A percentile compares a stretch with the other conserved stretches of the same genome.
Evolutionary conservation across 2,329 filamentous ascomycete genomes (phyloP).

Genomic region (Chaetomiaceae sp.): DNA sequence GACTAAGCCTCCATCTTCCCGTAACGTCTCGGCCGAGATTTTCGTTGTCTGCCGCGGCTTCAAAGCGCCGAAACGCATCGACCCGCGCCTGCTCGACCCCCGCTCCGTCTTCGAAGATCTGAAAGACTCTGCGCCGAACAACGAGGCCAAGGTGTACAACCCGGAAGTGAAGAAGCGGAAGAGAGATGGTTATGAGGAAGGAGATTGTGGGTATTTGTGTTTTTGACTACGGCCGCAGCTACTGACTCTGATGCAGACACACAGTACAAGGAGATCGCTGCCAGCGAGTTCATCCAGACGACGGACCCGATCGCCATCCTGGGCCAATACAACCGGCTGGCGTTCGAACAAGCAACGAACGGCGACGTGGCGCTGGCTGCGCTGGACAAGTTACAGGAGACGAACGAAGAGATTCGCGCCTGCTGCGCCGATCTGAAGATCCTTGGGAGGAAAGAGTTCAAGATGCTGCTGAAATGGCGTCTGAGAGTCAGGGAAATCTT

Average conservation of each 20-base stretch:
- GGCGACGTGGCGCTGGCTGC: conserved; percentile 83
- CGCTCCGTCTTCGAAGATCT: conserved; percentile 88
- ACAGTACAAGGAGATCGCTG: conserved; percentile 82
- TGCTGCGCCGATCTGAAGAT: conserved; percentile 84
- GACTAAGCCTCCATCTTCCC: conserved; percentile 90
- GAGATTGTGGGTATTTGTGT: conserved; percentile 52
- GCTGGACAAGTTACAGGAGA: conserved; percentile 78
- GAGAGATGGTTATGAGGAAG: conserved; percentile 95
- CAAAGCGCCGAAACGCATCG: conserved; percentile 89
- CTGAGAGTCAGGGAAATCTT: conserved; percentile 86
- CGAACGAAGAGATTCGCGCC: conserved; percentile 70
- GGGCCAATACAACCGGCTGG: conserved; percentile 75
- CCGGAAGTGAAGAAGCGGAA: conserved; percentile 96
- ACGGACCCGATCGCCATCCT: conserved; percentile 89
- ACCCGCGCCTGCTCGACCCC: conserved; percentile 87
- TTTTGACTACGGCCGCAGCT: background rate
- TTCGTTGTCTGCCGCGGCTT: conserved; percentile 95
- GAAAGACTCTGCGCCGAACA: conserved; percentile 78
- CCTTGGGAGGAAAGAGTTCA: conserved; percentile 90
- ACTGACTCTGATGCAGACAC: conserved; percentile 39
- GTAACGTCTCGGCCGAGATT: conserved; percentile 96
- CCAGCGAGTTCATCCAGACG: conserved; percentile 91
- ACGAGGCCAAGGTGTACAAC: conserved; percentile 97
- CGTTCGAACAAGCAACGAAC: conserved; percentile 72
- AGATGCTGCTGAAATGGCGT: conserved; percentile 81